Percentiles rank a stretch among this genome's conserved stretches.
These are phyloP conservation scores for Limnanthes douglasii DNA, from an alignment of 345 rosid genomes.

Conservation along the genomic window DNA sequence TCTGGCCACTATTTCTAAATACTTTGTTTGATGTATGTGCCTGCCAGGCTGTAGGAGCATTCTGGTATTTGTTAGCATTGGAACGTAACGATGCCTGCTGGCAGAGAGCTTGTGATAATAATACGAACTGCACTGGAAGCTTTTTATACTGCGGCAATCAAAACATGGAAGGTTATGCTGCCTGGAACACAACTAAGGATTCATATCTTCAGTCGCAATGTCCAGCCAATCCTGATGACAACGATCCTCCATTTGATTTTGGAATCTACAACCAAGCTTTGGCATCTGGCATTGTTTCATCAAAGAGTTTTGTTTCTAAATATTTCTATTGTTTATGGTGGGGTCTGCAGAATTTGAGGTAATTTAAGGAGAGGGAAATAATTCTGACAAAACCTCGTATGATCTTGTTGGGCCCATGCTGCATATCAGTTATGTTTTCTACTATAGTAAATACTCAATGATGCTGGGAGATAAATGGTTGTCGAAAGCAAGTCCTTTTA, in stretches of 20 bases:
- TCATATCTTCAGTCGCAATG: constrained; percentile 22
- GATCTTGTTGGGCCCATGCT: not conserved
- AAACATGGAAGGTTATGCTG: constrained; percentile 22
- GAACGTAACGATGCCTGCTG: constrained; percentile 80
- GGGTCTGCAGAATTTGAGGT: constrained; percentile 99
- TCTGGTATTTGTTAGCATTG: constrained; percentile 84
- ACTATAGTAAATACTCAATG: too few species aligned
- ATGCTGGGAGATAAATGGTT: too few species aligned
- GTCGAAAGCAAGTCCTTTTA: too few species aligned
- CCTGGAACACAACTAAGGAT: constrained; percentile 24
- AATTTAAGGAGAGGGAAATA: not conserved
- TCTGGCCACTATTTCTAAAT: not conserved
- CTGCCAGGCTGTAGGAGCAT: constrained; percentile 79
- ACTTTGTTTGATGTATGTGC: constrained; percentile 6
- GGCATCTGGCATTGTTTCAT: constrained; percentile 60
- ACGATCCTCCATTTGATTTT: constrained; percentile 41
- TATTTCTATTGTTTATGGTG: constrained; percentile 92
- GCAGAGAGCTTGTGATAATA: constrained; percentile 27
- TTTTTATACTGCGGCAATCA: constrained; percentile 74
- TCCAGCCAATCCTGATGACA: constrained; percentile 16
- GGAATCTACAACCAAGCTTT: constrained; percentile 64
- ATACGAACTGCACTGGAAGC: constrained; percentile 17
- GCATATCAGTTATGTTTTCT: too few species aligned
- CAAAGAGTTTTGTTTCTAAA: constrained; percentile 58
- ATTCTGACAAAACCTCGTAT: not conserved